These are phyloP conservation scores for Beauveria sp. DNA, from an alignment of 2,329 filamentous ascomycete genomes.

Conservation along the genomic window DNA sequence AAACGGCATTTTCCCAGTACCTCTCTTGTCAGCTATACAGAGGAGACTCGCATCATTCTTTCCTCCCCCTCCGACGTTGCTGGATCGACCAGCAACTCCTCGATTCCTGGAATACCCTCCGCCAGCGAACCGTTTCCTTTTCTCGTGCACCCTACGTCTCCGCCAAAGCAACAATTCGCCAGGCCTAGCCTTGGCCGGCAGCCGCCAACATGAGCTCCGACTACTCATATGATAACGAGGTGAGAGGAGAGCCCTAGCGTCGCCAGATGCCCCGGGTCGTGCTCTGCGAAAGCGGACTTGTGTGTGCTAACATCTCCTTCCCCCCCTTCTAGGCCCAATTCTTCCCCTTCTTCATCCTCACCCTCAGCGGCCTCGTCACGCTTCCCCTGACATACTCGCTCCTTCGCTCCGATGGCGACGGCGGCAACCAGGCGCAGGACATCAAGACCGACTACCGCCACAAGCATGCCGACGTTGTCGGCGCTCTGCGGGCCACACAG, in stretches of 20 bases:
- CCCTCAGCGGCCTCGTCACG: constrained; percentile 78
- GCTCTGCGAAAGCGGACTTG: too few species aligned
- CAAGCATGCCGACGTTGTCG: constrained; percentile 75
- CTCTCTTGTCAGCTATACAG: neutral
- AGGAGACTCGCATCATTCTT: neutral
- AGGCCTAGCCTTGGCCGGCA: constrained; percentile 29
- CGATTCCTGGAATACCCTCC: neutral
- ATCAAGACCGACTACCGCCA: constrained; percentile 77
- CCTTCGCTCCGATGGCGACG: constrained; percentile 67
- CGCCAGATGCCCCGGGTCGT: too few species aligned
- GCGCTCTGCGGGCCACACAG: constrained; percentile 74
- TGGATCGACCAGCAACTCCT: neutral
- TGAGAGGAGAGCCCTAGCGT: constrained; percentile 24
- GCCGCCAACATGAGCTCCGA: constrained; percentile 72
- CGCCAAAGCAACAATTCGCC: neutral
- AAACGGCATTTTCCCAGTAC: neutral
- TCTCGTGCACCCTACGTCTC: neutral
- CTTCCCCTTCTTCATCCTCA: constrained; percentile 98
- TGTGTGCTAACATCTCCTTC: neutral
- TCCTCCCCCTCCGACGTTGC: neutral
- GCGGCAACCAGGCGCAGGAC: constrained; percentile 72
- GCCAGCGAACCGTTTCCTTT: neutral
- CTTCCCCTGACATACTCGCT: constrained; percentile 85
- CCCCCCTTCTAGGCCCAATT: constrained; percentile 65
- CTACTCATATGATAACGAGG: constrained; percentile 97